These are phyloP conservation scores for Chalara sp. DNA, from an alignment of 2,329 filamentous ascomycete genomes.

Conservation along the genomic window DNA sequence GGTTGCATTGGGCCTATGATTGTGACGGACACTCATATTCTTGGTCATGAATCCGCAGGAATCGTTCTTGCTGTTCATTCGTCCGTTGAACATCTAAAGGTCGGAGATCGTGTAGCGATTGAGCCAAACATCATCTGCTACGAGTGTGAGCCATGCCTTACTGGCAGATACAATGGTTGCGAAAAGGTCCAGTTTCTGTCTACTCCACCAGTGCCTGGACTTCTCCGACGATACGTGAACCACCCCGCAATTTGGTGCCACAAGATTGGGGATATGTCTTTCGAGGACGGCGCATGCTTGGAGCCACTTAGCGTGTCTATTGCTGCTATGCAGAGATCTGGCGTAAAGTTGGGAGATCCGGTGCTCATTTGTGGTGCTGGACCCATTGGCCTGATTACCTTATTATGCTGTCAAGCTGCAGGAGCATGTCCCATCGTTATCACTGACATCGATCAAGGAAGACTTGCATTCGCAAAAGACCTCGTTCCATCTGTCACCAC, in stretches of 20 bases:
- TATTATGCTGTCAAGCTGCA: slow-evolving; percentile 77
- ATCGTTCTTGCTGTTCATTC: slow-evolving; percentile 75
- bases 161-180: slow-evolving; percentile 93
- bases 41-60: slow-evolving; percentile 90
- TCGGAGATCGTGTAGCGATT: slow-evolving; percentile 86
- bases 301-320: slow-evolving; percentile 88
- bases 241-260: slow-evolving; percentile 94
- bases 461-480: slow-evolving; percentile 77
- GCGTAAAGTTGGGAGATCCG: slow-evolving; percentile 75
- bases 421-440: slow-evolving; percentile 89
- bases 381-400: slow-evolving; percentile 84
- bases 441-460: slow-evolving; percentile 86
- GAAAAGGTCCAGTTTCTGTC: slow-evolving; percentile 80
- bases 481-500: slow-evolving; percentile 74
- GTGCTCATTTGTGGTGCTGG: slow-evolving; percentile 88
- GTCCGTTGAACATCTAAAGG: slow-evolving; percentile 68
- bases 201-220: slow-evolving; percentile 80
- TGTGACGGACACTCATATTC: slow-evolving; percentile 79
- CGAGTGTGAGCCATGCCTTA: slow-evolving; percentile 83
- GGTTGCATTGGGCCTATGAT: slow-evolving; percentile 96
- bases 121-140: slow-evolving; percentile 93
- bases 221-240: slow-evolving; percentile 88
- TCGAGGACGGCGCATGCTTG: slow-evolving; percentile 82
- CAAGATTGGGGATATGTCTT: slow-evolving; percentile 89
- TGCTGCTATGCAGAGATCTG: slow-evolving; percentile 78